phyloP scores from a whole-genome alignment of 345 rosid species.

The Salix dunnii region DNA sequence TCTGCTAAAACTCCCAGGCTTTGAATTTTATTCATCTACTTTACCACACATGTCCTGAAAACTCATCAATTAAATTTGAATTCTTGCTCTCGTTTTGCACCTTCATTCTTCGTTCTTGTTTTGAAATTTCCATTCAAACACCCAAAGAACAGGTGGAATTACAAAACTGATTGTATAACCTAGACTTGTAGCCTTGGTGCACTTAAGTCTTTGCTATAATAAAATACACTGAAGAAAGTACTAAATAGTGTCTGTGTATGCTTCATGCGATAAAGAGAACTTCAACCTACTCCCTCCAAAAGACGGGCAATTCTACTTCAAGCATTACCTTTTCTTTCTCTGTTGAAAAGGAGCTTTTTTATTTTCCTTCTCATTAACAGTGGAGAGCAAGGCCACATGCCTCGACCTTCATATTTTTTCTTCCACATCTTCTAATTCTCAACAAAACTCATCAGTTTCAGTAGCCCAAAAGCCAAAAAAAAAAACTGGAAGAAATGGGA shows the following conservation, averaged over 20 bases:
- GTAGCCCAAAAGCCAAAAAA: conserved; percentile 13
- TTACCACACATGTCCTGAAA: neutral
- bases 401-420: neutral
- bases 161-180: neutral
- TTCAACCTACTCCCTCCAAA: neutral
- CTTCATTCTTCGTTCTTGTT: neutral
- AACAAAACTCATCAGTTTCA: neutral
- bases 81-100: neutral
- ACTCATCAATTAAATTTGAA: neutral
- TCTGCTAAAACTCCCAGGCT: conserved; percentile 21
- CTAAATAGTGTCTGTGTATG: neutral
- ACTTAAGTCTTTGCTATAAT: neutral
- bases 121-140: neutral
- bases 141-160: neutral
- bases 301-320: neutral
- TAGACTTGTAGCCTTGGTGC: neutral
- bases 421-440: neutral
- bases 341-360: neutral
- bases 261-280: neutral
- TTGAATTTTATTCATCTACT: conserved; percentile 25
- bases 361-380: neutral
- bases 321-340: neutral
- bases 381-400: neutral
- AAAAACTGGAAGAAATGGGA: conserved; percentile 16
- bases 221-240: neutral